Base-by-base conservation (phyloP, 2,329 filamentous ascomycete genomes). In the Taxawa tesnikishii region DNA sequence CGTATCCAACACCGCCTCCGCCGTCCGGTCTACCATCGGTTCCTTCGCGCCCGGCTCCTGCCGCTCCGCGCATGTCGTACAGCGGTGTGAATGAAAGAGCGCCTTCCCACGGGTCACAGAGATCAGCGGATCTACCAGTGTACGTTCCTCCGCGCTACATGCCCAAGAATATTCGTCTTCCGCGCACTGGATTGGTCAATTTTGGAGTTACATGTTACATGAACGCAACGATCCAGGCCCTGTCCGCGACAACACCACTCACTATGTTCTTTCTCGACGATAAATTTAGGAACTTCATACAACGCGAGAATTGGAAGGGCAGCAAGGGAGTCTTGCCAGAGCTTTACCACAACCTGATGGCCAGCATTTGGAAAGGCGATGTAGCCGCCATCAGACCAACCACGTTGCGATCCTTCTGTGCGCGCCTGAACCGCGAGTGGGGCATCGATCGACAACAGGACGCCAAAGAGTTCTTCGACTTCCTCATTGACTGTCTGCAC, bases 161-260 rank as follows among this genome's bases (percentile, higher is more conserved):
- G 25, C 55, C 58, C 4, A 54, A 56, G 15, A 58, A 63, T 23
- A 36, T 54, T 11, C 55, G 59, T 16, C 62, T 74, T 44, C 69
- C 75, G n/a, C 62, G 64, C 21, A 80, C 83, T 8, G 87, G 88
- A 0, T 66, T 94, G 9, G 62, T 75, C 37, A 94, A 94, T 45
- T 82, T 84, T 25, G 73, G 75, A 1, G 78, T 80, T 28, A 87
- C 81, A 42, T 94, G 88, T 53, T 94, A 94, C 50, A 85, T 90
- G 65, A 94, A 94, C 55, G 79, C 83, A n/a, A 78, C 79, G 0
- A 64, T 96, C 15, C 88, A 96, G 55, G 81, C 80, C 38, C 61
- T 94, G 12, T 80, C 82, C 37, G 79, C 77, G 2, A 88, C 85
- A 1, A 59, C 67, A 6, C 62, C 67, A 12, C 55, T 79, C 26